Conservation (phyloP, 768 basidiomycete species). For the Lentinula edodes region DNA sequence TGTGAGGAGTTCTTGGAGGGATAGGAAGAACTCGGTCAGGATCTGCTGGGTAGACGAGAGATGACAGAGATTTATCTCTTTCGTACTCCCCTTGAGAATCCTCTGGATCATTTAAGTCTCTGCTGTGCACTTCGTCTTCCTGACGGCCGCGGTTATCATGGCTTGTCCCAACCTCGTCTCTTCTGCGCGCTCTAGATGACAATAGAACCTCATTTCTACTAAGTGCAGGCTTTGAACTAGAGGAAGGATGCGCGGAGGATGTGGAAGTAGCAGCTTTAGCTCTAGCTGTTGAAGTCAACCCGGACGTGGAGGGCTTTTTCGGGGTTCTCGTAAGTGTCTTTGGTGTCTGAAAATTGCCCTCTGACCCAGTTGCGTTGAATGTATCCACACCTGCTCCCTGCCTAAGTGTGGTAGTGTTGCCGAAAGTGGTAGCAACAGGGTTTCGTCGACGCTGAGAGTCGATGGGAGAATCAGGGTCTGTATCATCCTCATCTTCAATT, state of each 20-base stretch:
- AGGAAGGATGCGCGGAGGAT: neutral
- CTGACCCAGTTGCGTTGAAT: too few relatives aligned
- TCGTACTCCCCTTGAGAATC: neutral
- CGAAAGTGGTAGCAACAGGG: too few relatives aligned
- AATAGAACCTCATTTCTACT: neutral
- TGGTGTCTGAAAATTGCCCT: neutral
- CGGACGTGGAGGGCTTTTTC: neutral
- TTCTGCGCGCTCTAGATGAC: neutral
- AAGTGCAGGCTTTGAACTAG: neutral
- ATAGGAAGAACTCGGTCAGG: neutral
- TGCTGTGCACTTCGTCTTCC: neutral
- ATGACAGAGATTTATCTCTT: neutral
- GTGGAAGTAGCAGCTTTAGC: neutral
- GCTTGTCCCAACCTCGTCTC: neutral
- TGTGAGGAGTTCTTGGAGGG: neutral
- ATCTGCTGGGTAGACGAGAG: neutral
- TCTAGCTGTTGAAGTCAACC: neutral
- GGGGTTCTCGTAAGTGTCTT: neutral
- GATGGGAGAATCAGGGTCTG: neutral
- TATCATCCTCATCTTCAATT: neutral
- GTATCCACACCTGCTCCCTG: neutral
- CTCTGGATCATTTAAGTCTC: neutral
- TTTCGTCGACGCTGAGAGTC: neutral
- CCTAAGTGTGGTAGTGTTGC: neutral
- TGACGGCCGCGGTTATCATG: neutral